These are phyloP conservation scores for Venturia effusa DNA, from an alignment of 2,329 filamentous ascomycete genomes.

Conservation along the genomic window DNA sequence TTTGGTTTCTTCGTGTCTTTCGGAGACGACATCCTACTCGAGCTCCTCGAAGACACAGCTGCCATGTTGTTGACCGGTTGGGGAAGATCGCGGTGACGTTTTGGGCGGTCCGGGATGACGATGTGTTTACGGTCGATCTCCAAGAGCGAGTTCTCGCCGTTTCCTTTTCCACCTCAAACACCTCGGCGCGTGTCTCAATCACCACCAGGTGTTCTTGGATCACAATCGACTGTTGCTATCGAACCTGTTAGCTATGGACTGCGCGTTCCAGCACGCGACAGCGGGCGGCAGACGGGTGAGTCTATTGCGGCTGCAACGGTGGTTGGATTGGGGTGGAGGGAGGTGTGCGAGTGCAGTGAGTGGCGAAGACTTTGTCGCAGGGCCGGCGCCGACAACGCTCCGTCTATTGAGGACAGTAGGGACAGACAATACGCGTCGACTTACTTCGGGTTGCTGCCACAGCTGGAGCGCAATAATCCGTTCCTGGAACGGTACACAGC, in stretches of 20 bases:
- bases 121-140: neutral
- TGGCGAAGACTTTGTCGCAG: neutral
- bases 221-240: neutral
- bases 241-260: neutral
- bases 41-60: neutral
- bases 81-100: neutral
- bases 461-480: too few relatives aligned
- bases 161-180: neutral
- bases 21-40: conserved; percentile 10
- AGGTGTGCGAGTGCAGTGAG: neutral
- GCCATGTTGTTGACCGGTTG: neutral
- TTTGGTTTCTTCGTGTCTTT: conserved; percentile 4
- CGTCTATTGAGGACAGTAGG: too few relatives aligned
- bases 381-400: too few relatives aligned
- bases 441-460: too few relatives aligned
- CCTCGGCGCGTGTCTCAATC: neutral
- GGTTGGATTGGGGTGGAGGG: neutral
- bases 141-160: neutral
- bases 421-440: neutral
- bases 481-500: neutral
- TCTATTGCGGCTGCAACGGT: neutral
- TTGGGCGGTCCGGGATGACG: neutral
- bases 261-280: neutral
- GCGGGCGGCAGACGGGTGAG: neutral
- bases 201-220: neutral